Percentiles rank a stretch among this genome's conserved stretches.
Evolutionary conservation across 129 eudicot species (phyloP).

Genomic region (Helichrysum umbraculigerum): DNA sequence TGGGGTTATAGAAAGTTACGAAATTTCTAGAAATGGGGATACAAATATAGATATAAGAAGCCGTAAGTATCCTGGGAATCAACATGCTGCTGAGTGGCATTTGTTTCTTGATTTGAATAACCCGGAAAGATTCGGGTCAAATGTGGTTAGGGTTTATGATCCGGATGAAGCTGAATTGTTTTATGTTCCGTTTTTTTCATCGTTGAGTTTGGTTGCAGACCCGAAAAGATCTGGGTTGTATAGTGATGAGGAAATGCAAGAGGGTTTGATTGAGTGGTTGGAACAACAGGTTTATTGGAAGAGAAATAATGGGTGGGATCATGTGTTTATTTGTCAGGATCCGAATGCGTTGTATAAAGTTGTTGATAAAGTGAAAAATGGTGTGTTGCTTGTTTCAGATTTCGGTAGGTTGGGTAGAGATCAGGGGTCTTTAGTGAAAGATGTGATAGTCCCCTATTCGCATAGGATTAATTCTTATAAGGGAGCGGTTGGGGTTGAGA

Average conservation of each 20-base stretch:
- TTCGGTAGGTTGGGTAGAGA: slow-evolving; percentile 77
- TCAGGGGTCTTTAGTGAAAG: slow-evolving; percentile 89
- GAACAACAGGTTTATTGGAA: slow-evolving; percentile 81
- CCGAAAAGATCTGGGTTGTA: slow-evolving; percentile 51
- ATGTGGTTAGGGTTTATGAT: slow-evolving; percentile 61
- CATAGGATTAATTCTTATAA: slow-evolving; percentile 72
- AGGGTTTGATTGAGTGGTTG: slow-evolving; percentile 73
- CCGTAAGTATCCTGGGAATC: slow-evolving; percentile 90
- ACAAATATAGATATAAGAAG: slow-evolving; percentile 24
- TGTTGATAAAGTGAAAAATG: slow-evolving; percentile 78
- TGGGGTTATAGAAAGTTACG: slow-evolving; percentile 87
- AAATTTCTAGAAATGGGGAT: slow-evolving; percentile 47
- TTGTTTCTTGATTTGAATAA: slow-evolving; percentile 61
- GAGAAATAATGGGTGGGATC: slow-evolving; percentile 97
- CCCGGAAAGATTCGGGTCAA: slow-evolving; percentile 39
- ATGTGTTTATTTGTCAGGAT: slow-evolving; percentile 91
- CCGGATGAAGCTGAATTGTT: slow-evolving; percentile 80
- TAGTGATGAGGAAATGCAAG: slow-evolving; percentile 80
- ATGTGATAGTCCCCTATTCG: slow-evolving; percentile 80
- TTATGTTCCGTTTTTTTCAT: slow-evolving; percentile 88
- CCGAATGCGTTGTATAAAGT: slow-evolving; percentile 94
- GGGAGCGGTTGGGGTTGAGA: slow-evolving; percentile 70
- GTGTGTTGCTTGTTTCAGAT: slow-evolving; percentile 89
- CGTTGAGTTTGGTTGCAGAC: slow-evolving; percentile 78
- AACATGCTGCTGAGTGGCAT: slow-evolving; percentile 97